Conservation (phyloP, 768 basidiomycete species). For the Solioccasus polychromus region DNA sequence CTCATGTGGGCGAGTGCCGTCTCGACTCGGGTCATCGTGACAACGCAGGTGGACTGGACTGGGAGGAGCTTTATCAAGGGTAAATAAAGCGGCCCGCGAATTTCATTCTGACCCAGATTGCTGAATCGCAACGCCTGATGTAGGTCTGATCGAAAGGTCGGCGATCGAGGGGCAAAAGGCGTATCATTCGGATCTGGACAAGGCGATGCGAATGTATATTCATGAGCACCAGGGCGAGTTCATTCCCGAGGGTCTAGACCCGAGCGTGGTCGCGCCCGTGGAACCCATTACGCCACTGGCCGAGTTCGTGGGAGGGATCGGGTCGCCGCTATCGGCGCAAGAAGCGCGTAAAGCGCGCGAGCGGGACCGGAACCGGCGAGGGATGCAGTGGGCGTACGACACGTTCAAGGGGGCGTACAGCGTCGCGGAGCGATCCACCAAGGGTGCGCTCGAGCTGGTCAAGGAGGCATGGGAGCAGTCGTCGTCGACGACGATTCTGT, state of each 20-base stretch:
- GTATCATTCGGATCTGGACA: conserved; percentile 81
- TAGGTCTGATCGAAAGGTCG: conserved; percentile 92
- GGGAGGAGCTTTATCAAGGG: conserved; percentile 96
- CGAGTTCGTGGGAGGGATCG: conserved; percentile 10
- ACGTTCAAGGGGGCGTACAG: conserved; percentile 74
- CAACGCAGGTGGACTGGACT: conserved; percentile 93
- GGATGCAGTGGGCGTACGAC: conserved; percentile 86
- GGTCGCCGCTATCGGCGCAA: conserved; percentile 4
- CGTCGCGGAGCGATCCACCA: conserved; percentile 69
- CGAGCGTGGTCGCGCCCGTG: conserved; percentile 47
- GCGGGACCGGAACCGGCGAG: conserved; percentile 65
- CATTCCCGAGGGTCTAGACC: conserved; percentile 75
- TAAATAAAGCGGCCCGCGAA: conserved; percentile 30
- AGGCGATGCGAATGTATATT: conserved; percentile 85
- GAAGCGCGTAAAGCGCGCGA: conserved; percentile 51
- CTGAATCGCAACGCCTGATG: conserved; percentile 1
- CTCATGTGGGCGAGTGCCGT: conserved; percentile 88
- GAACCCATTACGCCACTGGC: conserved; percentile 34
- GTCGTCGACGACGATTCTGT: conserved; percentile 67
- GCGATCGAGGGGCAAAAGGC: conserved; percentile 89
- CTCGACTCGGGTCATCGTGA: conserved; percentile 78
- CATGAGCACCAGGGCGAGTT: conserved; percentile 88
- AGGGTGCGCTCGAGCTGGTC: conserved; percentile 73
- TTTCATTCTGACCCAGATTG: neutral
- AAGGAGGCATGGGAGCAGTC: conserved; percentile 79